Conservation (phyloP, 257 asterid genomes). For the Verbena officinalis region DNA sequence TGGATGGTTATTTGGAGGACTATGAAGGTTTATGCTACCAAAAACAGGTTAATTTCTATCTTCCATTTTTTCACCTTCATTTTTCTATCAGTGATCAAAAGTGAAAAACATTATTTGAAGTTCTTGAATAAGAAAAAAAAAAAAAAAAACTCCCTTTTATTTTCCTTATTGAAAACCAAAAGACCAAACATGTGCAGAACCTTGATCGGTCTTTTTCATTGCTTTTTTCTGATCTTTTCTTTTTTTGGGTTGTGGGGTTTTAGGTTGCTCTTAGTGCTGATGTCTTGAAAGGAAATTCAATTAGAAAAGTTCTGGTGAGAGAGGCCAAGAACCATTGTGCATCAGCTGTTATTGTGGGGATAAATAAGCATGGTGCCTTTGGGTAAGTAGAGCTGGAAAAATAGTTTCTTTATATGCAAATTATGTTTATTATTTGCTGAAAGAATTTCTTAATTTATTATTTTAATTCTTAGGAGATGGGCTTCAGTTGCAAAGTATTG, state of each 20-base stretch:
- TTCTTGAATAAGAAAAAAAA: too few relatives aligned
- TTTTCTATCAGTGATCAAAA: too few relatives aligned
- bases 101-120: too few relatives aligned
- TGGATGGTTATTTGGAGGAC: slow-evolving; percentile 76
- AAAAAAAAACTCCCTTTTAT: too few relatives aligned
- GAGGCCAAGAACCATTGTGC: slow-evolving; percentile 69
- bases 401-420: slow-evolving; percentile 10
- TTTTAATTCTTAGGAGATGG: slow-evolving; percentile 49
- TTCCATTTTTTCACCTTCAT: background rate
- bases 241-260: slow-evolving; percentile 21
- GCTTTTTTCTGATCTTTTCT: too few relatives aligned
- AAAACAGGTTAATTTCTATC: slow-evolving; percentile 60
- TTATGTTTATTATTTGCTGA: slow-evolving; percentile 22
- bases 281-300: slow-evolving; percentile 71
- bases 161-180: too few relatives aligned
- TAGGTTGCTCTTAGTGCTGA: slow-evolving; percentile 68
- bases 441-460: slow-evolving; percentile 8
- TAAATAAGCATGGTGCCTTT: slow-evolving; percentile 52
- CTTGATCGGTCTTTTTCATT: slow-evolving; percentile 7
- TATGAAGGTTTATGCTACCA: slow-evolving; percentile 64
- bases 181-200: background rate
- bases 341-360: slow-evolving; percentile 76
- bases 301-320: slow-evolving; percentile 66
- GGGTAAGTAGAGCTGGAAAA: slow-evolving; percentile 49
- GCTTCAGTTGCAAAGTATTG: slow-evolving; percentile 87